Evolutionary conservation across 176 grass and related monocot genomes (phyloP).

Genomic region (Aechmea fasciata): DNA sequence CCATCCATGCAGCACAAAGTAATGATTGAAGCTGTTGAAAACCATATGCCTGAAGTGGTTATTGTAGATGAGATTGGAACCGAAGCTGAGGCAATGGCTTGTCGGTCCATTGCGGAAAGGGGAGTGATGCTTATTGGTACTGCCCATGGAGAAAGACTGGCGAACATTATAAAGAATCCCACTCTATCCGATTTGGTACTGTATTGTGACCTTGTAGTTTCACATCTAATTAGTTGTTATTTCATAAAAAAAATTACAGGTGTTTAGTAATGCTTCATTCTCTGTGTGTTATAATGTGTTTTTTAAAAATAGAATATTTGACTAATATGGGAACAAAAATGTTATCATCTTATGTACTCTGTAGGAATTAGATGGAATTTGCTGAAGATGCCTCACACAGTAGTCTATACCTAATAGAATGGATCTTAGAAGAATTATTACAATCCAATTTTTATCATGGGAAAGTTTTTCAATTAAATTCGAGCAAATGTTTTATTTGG

Average conservation of each 20-base stretch:
- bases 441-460: too few relatives aligned
- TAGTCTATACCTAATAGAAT: too few relatives aligned
- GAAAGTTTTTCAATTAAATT: too few relatives aligned
- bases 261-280: neutral
- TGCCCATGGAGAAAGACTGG: constrained; percentile 77
- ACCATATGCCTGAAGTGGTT: constrained; percentile 98
- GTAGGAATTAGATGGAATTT: neutral
- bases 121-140: constrained; percentile 98
- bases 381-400: too few relatives aligned
- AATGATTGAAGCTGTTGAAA: constrained; percentile 99
- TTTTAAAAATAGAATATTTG: too few relatives aligned
- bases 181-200: constrained; percentile 89
- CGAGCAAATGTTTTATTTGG: too few relatives aligned
- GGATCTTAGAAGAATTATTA: too few relatives aligned
- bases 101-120: constrained; percentile 91
- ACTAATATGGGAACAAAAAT: neutral
- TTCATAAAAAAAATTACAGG: neutral
- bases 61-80: constrained; percentile 97
- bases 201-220: constrained; percentile 12
- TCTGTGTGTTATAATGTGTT: too few relatives aligned
- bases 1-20: constrained; percentile 88
- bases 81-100: constrained; percentile 78
- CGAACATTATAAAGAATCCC: constrained; percentile 91
- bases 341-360: neutral
- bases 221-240: neutral